Percentiles rank a stretch among this genome's conserved stretches.
Conservation (phyloP, 2,329 filamentous ascomycete species). For the Diplodia sapinea region DNA sequence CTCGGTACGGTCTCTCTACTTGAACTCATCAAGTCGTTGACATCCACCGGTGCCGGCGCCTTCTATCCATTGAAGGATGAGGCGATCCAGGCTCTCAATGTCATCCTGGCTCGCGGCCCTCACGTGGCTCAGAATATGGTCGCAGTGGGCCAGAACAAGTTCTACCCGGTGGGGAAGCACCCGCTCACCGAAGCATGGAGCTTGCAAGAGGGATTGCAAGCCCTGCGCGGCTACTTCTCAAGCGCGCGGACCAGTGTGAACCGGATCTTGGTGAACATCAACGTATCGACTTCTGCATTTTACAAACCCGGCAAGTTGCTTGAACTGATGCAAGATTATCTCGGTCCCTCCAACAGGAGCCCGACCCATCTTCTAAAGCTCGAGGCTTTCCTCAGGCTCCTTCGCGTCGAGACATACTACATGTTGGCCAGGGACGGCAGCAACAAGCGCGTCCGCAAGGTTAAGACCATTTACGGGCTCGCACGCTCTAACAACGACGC, state of each 20-base stretch:
- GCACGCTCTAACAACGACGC: constrained; percentile 47
- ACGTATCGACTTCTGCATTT: constrained; percentile 66
- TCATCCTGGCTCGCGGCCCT: constrained; percentile 59
- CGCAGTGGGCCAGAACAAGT: constrained; percentile 60
- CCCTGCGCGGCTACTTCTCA: constrained; percentile 66
- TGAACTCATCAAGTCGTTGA: constrained; percentile 55
- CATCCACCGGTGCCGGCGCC: constrained; percentile 43
- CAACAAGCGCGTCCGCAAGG: constrained; percentile 43
- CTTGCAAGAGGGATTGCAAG: constrained; percentile 60
- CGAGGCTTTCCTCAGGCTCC: constrained; percentile 45
- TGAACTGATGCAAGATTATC: constrained; percentile 39
- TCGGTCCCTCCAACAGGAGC: constrained; percentile 32
- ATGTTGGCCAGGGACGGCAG: constrained; percentile 45
- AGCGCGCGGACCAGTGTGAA: constrained; percentile 65
- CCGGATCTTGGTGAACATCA: constrained; percentile 66
- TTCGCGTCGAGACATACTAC: constrained; percentile 51
- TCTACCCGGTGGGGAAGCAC: constrained; percentile 52
- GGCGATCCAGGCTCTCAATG: constrained; percentile 64
- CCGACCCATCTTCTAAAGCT: constrained; percentile 26
- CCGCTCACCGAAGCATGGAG: constrained; percentile 48
- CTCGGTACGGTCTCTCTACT: constrained; percentile 39
- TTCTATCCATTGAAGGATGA: constrained; percentile 55
- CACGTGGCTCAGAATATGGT: constrained; percentile 51
- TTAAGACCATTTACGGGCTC: constrained; percentile 49
- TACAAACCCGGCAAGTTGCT: constrained; percentile 57